These are phyloP conservation scores for Hypomyces perniciosus DNA, from an alignment of 2,329 filamentous ascomycete genomes.

Conservation along the genomic window DNA sequence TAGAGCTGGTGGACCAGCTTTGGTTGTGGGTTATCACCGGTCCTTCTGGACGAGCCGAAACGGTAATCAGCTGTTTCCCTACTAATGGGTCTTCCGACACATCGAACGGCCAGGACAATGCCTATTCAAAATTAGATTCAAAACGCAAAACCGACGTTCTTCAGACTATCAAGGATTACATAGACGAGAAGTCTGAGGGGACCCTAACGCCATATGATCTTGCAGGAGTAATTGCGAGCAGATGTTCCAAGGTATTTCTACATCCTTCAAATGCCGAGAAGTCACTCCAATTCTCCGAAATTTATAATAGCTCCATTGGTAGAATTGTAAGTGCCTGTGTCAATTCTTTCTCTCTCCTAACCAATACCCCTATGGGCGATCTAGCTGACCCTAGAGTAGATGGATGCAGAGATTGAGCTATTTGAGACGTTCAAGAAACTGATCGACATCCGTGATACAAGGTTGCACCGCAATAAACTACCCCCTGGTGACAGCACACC, in stretches of 20 bases:
- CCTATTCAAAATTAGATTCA: not conserved
- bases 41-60: not conserved
- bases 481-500: not conserved
- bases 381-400: not conserved
- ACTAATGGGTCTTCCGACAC: not conserved
- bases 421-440: not conserved
- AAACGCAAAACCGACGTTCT: not conserved
- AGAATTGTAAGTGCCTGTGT: not conserved
- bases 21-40: not conserved
- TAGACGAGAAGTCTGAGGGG: not conserved
- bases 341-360: too few relatives aligned
- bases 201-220: not conserved
- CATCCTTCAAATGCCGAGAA: not conserved
- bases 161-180: not conserved
- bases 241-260: not conserved
- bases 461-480: not conserved
- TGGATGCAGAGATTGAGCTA: not conserved
- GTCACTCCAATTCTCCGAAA: not conserved
- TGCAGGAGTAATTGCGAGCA: not conserved
- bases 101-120: not conserved
- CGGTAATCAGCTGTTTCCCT: not conserved
- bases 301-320: not conserved
- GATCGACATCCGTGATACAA: not conserved
- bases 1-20: not conserved
- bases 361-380: not conserved